phyloP scores from a whole-genome alignment of 169 alveolate species.

The Eimeria necatrix region DNA sequence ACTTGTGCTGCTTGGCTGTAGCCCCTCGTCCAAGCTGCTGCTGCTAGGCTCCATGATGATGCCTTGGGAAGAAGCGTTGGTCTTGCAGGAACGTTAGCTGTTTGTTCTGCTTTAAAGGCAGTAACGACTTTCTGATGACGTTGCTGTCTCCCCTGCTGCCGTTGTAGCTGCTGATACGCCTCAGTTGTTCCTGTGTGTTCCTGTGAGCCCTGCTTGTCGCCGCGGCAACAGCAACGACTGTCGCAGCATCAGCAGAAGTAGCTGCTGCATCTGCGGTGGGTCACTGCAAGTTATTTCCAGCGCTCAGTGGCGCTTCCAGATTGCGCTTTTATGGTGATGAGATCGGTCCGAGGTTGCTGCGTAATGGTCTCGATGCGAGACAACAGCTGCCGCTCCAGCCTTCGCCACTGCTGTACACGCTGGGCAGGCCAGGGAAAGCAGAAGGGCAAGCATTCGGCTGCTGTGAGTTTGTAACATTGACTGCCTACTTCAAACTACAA shows the following conservation, averaged over 20 bases:
- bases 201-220: neutral
- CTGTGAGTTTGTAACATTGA: too few species aligned
- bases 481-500: too few species aligned
- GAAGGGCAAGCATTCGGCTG: too few species aligned
- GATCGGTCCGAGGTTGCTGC: neutral
- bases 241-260: neutral
- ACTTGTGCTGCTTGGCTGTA: neutral
- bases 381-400: constrained; percentile 29
- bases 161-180: neutral
- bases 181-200: neutral
- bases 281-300: too few species aligned
- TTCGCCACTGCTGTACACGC: neutral
- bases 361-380: constrained; percentile 36
- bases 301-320: too few species aligned
- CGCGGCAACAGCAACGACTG: neutral
- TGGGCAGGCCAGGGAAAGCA: too few species aligned
- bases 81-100: neutral
- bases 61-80: neutral
- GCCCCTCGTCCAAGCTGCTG: constrained; percentile 16
- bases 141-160: neutral
- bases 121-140: neutral
- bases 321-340: too few species aligned
- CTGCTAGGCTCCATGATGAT: neutral
- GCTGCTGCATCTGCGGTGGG: neutral
- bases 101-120: neutral